Base-by-base conservation (phyloP, 768 basidiomycete species). In the Psilocybe cyanescens region DNA sequence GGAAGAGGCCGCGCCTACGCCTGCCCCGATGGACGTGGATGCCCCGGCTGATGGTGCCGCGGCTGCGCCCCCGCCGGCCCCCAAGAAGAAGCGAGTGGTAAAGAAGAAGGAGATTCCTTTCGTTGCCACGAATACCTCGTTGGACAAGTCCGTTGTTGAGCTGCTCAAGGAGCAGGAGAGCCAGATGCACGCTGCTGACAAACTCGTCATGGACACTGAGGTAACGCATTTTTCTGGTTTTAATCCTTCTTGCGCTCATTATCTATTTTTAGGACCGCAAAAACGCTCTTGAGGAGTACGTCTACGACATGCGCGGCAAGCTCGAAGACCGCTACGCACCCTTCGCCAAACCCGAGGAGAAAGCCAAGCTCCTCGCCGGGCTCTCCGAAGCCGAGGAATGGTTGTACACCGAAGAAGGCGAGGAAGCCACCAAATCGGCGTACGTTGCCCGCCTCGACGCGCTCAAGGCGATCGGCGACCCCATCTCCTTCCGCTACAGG, bases 211-310 rank as follows among this genome's bases (percentile, higher is more conserved):
- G 81, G 97, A 99, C 74, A 99, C 97, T 59, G 97, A 98, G 87
- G 94, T 94, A 24, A 24, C 24, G 65, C 37, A 85, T 78, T 61
- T 37, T 49, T 17, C 17, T 29, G 54, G 3, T 9, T 3, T 7
- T 8, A 1, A 56, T 55, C 3, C 30, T 16, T 29, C 17, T 53
- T 45, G 8, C 33, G 30, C 4, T 46, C n/a, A n/a, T 14, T 55
- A 17, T 58, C 65, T 8, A 29, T 44, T 54, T 49, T 51, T 41
- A 97, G 94, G 93, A 99, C 76, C 89, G 93, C 76, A 99, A 98
- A 81, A 99, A 99, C 73, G 95, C 96, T 3, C 88, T 99, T 12
- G 97, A 99, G 79, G 97, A 99, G 78, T 98, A 97, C 80, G 91
- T 99, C 60, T 98, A 98, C 78, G 97, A 99, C 75, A 95, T 84